phyloP scores from a whole-genome alignment of 768 basidiomycete species.

The Galerina marginata region DNA sequence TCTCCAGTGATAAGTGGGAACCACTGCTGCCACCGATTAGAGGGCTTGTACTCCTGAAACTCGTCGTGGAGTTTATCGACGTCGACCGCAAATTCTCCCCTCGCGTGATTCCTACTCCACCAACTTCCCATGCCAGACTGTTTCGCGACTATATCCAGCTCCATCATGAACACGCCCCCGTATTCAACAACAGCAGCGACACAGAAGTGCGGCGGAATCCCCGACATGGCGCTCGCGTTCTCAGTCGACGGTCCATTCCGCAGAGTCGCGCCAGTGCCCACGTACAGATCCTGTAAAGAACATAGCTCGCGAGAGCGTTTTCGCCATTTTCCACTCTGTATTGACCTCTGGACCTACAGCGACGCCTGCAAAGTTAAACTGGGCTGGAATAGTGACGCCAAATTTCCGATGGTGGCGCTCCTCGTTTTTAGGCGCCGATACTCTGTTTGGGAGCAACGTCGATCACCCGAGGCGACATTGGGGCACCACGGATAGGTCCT shows the following conservation, averaged over 20 bases:
- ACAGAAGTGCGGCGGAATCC: slow-evolving; percentile 23
- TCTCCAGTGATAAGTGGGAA: slow-evolving; percentile 20
- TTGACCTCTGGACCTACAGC: slow-evolving; percentile 17
- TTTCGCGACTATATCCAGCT: slow-evolving; percentile 17
- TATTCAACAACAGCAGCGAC: slow-evolving; percentile 20
- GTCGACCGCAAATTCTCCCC: slow-evolving; percentile 10
- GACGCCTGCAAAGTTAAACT: slow-evolving; percentile 14
- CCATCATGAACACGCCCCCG: slow-evolving; percentile 18
- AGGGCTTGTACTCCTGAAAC: slow-evolving; percentile 8
- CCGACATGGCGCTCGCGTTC: slow-evolving; percentile 19
- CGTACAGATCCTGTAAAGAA: slow-evolving; percentile 20
- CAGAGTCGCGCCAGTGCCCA: slow-evolving; percentile 16
- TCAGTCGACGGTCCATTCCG: slow-evolving; percentile 23
- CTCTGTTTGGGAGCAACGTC: slow-evolving; percentile 19
- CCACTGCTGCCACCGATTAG: slow-evolving; percentile 15
- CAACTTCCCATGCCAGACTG: slow-evolving; percentile 13
- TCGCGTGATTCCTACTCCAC: slow-evolving; percentile 15
- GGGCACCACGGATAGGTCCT: neutral
- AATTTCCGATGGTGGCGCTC: slow-evolving; percentile 14
- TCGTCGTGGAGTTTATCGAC: slow-evolving; percentile 4
- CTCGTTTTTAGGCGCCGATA: slow-evolving; percentile 20
- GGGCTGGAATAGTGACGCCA: slow-evolving; percentile 10
- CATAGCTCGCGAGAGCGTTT: slow-evolving; percentile 18
- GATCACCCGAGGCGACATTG: slow-evolving; percentile 3
- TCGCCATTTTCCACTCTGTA: slow-evolving; percentile 8